Evolutionary conservation across 108 stramenopile species (phyloP).

Genomic region (Cyclostephanos invisitatus): DNA sequence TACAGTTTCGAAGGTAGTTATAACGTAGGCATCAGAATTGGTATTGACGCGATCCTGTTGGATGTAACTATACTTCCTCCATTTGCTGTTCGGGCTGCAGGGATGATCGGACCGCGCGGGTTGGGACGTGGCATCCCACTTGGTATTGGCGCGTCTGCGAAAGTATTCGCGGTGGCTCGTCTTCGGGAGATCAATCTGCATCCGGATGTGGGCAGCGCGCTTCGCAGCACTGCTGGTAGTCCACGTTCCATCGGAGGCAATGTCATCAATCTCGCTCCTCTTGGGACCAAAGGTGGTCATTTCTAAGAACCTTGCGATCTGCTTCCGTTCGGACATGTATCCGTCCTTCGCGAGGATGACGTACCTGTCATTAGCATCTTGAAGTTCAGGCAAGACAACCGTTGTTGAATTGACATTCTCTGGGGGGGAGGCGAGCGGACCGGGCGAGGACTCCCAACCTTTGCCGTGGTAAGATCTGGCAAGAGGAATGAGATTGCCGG

Average conservation of each 20-base stretch:
- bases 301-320: constrained; percentile 61
- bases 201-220: constrained; percentile 19
- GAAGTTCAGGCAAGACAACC: constrained; percentile 2
- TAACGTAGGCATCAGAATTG: background rate
- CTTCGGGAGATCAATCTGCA: constrained; percentile 35
- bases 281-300: constrained; percentile 60
- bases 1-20: constrained; percentile 42
- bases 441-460: constrained; percentile 61
- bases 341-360: constrained; percentile 31
- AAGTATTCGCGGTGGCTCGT: constrained; percentile 55
- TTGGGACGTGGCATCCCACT: constrained; percentile 37
- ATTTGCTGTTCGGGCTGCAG: constrained; percentile 36
- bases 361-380: constrained; percentile 16
- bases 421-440: constrained; percentile 29
- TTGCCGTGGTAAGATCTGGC: constrained; percentile 68
- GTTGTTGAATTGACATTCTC: constrained; percentile 8
- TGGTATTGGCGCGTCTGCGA: constrained; percentile 40
- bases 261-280: constrained; percentile 32
- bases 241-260: constrained; percentile 33
- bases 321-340: constrained; percentile 10
- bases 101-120: constrained; percentile 48
- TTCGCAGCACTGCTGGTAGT: background rate
- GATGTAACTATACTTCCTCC: constrained; percentile 45
- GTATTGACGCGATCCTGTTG: constrained; percentile 35
- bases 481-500: constrained; percentile 48